Conservation (phyloP, 805 yeast species). For the Debaryomyces hansenii region DNA sequence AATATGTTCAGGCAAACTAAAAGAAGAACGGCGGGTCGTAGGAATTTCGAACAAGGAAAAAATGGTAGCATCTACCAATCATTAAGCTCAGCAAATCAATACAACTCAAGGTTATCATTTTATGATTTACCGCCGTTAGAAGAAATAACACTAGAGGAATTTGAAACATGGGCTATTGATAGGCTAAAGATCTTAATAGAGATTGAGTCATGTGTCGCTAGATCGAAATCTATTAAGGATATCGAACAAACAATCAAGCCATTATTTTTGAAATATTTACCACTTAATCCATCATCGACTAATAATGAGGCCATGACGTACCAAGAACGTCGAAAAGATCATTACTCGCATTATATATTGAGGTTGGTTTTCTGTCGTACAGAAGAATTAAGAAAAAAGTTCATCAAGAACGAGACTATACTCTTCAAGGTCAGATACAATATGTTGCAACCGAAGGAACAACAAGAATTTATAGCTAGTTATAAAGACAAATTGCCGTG, state of each 20-base stretch:
- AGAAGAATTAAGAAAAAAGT: constrained; percentile 78
- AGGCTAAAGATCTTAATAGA: constrained; percentile 80
- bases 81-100: constrained; percentile 31
- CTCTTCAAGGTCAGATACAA: constrained; percentile 75
- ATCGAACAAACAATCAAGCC: constrained; percentile 67
- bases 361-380: constrained; percentile 87
- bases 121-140: constrained; percentile 76
- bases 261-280: constrained; percentile 60
- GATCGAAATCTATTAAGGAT: constrained; percentile 65
- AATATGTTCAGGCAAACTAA: constrained; percentile 71
- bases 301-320: constrained; percentile 26
- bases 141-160: constrained; percentile 88
- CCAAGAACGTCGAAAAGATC: constrained; percentile 80
- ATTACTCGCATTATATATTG: constrained; percentile 85
- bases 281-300: constrained; percentile 42
- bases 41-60: constrained; percentile 52
- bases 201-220: constrained; percentile 70
- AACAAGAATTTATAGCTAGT: constrained; percentile 63
- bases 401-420: constrained; percentile 71
- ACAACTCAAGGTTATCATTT: constrained; percentile 67
- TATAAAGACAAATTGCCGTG: constrained; percentile 62
- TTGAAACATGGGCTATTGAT: constrained; percentile 95
- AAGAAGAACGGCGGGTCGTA: constrained; percentile 71
- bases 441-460: constrained; percentile 63
- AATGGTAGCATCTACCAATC: constrained; percentile 24